Evolutionary conservation across 2,329 filamentous ascomycete species (phyloP).

Genomic region (Cladorrhinum sp.): DNA sequence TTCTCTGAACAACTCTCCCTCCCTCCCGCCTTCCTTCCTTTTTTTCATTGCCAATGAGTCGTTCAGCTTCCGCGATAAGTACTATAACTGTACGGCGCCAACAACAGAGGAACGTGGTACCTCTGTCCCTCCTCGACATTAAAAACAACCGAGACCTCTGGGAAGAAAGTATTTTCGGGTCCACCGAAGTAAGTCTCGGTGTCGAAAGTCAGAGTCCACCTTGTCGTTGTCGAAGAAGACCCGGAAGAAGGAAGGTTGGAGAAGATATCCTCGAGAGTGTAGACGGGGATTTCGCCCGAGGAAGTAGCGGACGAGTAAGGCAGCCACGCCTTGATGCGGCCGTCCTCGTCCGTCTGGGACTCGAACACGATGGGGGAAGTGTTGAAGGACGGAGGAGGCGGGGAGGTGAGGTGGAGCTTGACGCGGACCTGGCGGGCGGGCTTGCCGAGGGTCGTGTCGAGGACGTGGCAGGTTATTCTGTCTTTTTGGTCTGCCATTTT

Average conservation of each 20-base stretch:
- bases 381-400: constrained; percentile 8
- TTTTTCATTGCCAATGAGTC: not conserved
- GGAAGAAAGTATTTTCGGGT: constrained; percentile 58
- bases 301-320: constrained; percentile 51
- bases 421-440: constrained; percentile 67
- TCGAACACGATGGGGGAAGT: constrained; percentile 51
- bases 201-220: constrained; percentile 71
- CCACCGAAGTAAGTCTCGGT: constrained; percentile 68
- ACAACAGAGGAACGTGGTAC: constrained; percentile 75
- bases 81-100: constrained; percentile 77
- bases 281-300: constrained; percentile 55
- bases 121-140: constrained; percentile 57
- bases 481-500: constrained; percentile 48
- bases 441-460: constrained; percentile 73
- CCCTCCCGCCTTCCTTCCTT: not conserved
- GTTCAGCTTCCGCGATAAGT: constrained; percentile 73
- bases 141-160: constrained; percentile 56
- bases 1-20: not conserved
- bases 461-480: constrained; percentile 81
- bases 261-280: constrained; percentile 57
- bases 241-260: too few relatives aligned
- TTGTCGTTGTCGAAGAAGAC: constrained; percentile 38
- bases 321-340: constrained; percentile 68
- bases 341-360: constrained; percentile 71
- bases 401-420: constrained; percentile 51